Evolutionary conservation across 306 rosid species (phyloP).

Genomic region (Luffa acutangula): DNA sequence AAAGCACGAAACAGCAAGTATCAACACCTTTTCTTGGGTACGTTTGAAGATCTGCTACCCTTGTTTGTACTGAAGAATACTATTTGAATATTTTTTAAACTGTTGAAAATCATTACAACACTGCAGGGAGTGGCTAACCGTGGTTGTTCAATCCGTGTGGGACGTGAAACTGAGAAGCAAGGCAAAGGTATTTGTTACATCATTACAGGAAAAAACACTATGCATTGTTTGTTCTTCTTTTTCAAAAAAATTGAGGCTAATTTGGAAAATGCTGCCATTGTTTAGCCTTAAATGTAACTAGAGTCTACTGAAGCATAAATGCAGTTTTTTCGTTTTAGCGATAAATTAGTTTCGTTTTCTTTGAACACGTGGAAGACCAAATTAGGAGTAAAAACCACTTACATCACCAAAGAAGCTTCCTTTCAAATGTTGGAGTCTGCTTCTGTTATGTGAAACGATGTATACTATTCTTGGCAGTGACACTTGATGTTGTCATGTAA

Average conservation of each 20-base stretch:
- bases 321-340: background rate
- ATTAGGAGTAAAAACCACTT: background rate
- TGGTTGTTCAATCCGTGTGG: constrained; percentile 97
- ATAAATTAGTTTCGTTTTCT: background rate
- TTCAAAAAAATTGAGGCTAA: background rate
- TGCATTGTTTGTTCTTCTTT: background rate
- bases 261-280: background rate
- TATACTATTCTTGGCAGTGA: background rate
- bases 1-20: constrained; percentile 92
- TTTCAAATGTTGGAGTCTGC: background rate
- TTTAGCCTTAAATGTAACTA: background rate
- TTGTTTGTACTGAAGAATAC: constrained; percentile 6
- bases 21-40: constrained; percentile 92
- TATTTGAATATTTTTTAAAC: constrained; percentile 8
- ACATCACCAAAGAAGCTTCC: background rate
- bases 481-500: constrained; percentile 6
- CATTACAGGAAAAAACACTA: background rate
- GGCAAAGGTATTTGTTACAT: constrained; percentile 61
- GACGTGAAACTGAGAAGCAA: constrained; percentile 77
- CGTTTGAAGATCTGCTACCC: constrained; percentile 11
- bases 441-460: background rate
- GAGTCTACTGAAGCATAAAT: background rate
- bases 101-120: background rate
- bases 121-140: constrained; percentile 98
- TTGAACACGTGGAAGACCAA: background rate